Percentiles rank a stretch among this genome's conserved stretches.
Conservation (phyloP, 148 eudicot species). For the Chenopodium berlandieri region DNA sequence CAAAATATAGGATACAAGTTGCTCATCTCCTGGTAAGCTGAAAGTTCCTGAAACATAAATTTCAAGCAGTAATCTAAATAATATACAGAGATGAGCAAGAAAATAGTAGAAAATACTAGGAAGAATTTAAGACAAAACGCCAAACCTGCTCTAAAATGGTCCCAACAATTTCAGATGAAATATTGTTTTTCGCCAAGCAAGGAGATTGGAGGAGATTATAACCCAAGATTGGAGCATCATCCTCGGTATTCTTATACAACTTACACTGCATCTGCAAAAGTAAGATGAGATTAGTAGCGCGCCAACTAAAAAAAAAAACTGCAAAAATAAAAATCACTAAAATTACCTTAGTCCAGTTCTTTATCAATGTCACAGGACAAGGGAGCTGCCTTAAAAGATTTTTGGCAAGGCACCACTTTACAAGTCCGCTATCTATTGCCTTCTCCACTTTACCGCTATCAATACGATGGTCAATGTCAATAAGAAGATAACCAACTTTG, state of each 20-base stretch:
- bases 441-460: conserved; percentile 37
- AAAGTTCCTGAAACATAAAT: conserved; percentile 60
- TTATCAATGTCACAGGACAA: conserved; percentile 61
- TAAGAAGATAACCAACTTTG: conserved; percentile 48
- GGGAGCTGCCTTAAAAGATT: conserved; percentile 46
- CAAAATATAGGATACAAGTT: conserved; percentile 45
- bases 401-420: conserved; percentile 71
- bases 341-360: conserved; percentile 82
- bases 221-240: conserved; percentile 40
- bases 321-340: conserved; percentile 1
- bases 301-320: not conserved
- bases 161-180: conserved; percentile 46
- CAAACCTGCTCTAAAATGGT: conserved; percentile 76
- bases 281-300: conserved; percentile 20
- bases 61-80: conserved; percentile 14
- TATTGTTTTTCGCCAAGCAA: conserved; percentile 11
- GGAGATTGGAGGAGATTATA: conserved; percentile 45
- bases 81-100: not conserved
- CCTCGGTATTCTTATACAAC: conserved; percentile 34
- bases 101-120: not conserved
- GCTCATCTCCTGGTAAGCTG: conserved; percentile 54
- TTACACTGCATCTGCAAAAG: conserved; percentile 57
- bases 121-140: conserved; percentile 1
- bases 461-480: conserved; percentile 54
- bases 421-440: conserved; percentile 42